phyloP scores from a whole-genome alignment of 2,329 filamentous ascomycete species.

The Epichloe hybrida region DNA sequence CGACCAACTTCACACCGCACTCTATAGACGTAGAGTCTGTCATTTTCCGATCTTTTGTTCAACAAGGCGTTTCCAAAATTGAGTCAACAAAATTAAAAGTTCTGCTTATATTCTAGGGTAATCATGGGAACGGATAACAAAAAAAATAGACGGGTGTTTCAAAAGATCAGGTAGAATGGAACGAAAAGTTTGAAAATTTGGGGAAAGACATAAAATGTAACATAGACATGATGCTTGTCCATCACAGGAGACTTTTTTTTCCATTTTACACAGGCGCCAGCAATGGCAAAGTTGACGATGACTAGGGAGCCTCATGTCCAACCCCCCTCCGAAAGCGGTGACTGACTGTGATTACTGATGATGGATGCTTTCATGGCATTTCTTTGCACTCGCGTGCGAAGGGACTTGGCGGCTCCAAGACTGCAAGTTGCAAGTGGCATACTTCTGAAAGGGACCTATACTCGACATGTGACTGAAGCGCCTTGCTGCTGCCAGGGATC shows the following conservation, averaged over 20 bases:
- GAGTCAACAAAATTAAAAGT: too few relatives aligned
- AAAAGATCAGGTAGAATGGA: background rate
- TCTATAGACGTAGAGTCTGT: background rate
- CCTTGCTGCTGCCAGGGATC: background rate
- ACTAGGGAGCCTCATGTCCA: too few relatives aligned
- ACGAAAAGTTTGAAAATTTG: background rate
- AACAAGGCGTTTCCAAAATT: background rate
- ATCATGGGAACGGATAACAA: background rate
- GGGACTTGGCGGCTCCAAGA: too few relatives aligned
- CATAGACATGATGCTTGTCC: constrained; percentile 1
- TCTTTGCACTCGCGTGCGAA: too few relatives aligned
- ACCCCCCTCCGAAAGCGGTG: too few relatives aligned
- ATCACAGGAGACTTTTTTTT: background rate
- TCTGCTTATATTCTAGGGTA: background rate
- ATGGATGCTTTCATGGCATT: too few relatives aligned
- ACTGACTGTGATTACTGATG: too few relatives aligned
- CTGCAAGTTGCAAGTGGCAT: background rate
- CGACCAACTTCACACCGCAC: background rate
- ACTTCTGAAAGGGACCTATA: background rate
- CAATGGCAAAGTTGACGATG: background rate
- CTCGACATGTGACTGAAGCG: background rate
- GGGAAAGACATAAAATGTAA: background rate
- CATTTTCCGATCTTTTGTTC: background rate
- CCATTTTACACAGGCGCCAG: background rate
- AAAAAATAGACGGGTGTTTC: background rate